These are phyloP conservation scores for Leccinum subtestaceum DNA, from an alignment of 768 basidiomycete genomes.

Conservation along the genomic window DNA sequence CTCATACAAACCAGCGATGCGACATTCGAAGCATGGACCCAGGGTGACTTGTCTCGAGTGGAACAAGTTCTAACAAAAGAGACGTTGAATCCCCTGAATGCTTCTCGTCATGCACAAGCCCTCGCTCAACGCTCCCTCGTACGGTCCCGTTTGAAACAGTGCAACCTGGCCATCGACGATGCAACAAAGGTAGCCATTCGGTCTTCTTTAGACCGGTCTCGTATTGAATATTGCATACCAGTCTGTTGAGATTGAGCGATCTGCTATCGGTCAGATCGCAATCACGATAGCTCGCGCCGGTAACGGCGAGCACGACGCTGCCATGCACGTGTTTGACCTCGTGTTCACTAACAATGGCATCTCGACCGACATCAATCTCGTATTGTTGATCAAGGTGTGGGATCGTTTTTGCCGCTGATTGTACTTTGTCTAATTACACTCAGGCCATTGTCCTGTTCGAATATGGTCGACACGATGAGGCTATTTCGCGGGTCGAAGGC, in stretches of 20 bases:
- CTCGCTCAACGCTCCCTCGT: not conserved
- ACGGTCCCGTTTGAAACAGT: not conserved
- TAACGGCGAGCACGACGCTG: slow-evolving; percentile 3
- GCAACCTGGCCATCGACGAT: slow-evolving; percentile 2
- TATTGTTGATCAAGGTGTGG: too few relatives aligned
- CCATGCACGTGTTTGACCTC: slow-evolving; percentile 7
- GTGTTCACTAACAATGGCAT: not conserved
- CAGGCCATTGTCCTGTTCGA: too few relatives aligned
- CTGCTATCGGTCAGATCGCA: slow-evolving; percentile 12
- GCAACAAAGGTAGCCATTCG: not conserved
- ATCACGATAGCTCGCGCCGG: not conserved
- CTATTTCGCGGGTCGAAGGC: too few relatives aligned
- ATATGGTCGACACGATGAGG: too few relatives aligned
- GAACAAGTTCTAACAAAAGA: slow-evolving; percentile 1
- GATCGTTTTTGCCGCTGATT: too few relatives aligned
- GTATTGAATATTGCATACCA: not conserved
- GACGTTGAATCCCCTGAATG: too few relatives aligned
- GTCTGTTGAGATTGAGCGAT: slow-evolving; percentile 7
- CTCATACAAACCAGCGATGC: not conserved
- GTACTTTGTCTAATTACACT: too few relatives aligned
- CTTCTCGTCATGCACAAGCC: not conserved
- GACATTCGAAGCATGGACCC: not conserved
- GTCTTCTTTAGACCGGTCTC: accelerated
- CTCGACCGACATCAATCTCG: too few relatives aligned
- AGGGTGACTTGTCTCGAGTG: not conserved